phyloP scores from a whole-genome alignment of 2,329 filamentous ascomycete species.

The Penicillium glabrum region DNA sequence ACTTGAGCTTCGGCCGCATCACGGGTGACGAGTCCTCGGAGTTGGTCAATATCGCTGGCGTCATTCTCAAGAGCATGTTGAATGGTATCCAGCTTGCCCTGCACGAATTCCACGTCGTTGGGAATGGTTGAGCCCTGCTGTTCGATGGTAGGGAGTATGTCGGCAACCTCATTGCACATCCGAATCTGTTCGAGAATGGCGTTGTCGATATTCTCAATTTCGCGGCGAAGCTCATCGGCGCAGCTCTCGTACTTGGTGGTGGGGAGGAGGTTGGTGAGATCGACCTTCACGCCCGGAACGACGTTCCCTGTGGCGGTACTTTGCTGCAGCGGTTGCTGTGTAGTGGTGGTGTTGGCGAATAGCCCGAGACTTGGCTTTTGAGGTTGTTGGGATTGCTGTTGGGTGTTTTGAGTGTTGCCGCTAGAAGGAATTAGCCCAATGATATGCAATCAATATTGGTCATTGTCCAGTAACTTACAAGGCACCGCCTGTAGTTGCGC shows the following conservation, averaged over 20 bases:
- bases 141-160: constrained; percentile 64
- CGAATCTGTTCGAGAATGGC: constrained; percentile 78
- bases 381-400: constrained; percentile 33
- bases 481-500: constrained; percentile 30
- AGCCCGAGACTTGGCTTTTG: constrained; percentile 48
- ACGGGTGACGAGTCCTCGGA: constrained; percentile 59
- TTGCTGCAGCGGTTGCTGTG: constrained; percentile 34
- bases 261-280: constrained; percentile 73
- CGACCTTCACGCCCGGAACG: constrained; percentile 73
- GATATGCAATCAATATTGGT: neutral
- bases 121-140: constrained; percentile 64
- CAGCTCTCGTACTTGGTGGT: constrained; percentile 93
- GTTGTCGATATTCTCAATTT: constrained; percentile 75
- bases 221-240: constrained; percentile 73
- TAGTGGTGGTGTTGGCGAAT: constrained; percentile 36
- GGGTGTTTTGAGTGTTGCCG: constrained; percentile 24
- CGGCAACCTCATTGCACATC: constrained; percentile 71
- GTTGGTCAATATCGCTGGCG: constrained; percentile 58
- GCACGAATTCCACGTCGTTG: constrained; percentile 64
- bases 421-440: constrained; percentile 10
- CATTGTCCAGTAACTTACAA: constrained; percentile 31
- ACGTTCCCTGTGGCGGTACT: constrained; percentile 34
- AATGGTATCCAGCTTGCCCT: constrained; percentile 61
- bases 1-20: constrained; percentile 71
- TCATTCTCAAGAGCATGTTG: constrained; percentile 65